These are phyloP conservation scores for Lyophyllum atratum DNA, from an alignment of 768 basidiomycete species.

Conservation along the genomic window DNA sequence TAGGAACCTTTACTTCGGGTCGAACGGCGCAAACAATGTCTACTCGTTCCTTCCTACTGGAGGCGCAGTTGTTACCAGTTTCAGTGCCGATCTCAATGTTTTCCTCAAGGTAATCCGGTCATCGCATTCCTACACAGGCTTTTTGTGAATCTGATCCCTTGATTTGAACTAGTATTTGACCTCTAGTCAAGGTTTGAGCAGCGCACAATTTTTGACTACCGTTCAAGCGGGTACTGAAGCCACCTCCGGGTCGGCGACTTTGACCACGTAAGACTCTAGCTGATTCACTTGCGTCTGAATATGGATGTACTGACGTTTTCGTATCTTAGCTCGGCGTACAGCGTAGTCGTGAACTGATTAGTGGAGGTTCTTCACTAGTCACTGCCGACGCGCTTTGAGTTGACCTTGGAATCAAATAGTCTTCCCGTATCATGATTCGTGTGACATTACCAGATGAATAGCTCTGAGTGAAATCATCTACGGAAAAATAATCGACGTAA, in stretches of 20 bases:
- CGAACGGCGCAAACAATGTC: constrained; percentile 54
- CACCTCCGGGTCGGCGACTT: constrained; percentile 54
- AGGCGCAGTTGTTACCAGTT: constrained; percentile 41
- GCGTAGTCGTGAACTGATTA: constrained; percentile 43
- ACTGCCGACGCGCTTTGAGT: background rate
- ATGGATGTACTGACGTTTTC: background rate
- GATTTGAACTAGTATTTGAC: constrained; percentile 47
- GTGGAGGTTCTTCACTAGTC: background rate
- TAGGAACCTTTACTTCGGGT: constrained; percentile 58
- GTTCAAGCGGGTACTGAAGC: constrained; percentile 68
- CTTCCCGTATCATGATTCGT: background rate
- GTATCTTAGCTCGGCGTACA: constrained; percentile 42
- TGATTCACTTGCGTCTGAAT: background rate
- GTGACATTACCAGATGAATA: too few species aligned
- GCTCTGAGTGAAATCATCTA: too few species aligned
- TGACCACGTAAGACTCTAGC: constrained; percentile 48
- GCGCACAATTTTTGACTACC: constrained; percentile 58
- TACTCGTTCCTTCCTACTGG: constrained; percentile 47
- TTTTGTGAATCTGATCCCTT: background rate
- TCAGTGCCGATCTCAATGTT: constrained; percentile 52
- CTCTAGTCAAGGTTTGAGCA: constrained; percentile 40
- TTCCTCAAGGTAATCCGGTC: constrained; percentile 47
- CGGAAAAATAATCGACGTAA: too few species aligned
- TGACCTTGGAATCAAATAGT: background rate
- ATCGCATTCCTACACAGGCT: background rate